Percentiles rank a stretch among this genome's conserved stretches.
These are phyloP conservation scores for Isabelozyma rhagii DNA, from an alignment of 805 yeast genomes.

Conservation along the genomic window DNA sequence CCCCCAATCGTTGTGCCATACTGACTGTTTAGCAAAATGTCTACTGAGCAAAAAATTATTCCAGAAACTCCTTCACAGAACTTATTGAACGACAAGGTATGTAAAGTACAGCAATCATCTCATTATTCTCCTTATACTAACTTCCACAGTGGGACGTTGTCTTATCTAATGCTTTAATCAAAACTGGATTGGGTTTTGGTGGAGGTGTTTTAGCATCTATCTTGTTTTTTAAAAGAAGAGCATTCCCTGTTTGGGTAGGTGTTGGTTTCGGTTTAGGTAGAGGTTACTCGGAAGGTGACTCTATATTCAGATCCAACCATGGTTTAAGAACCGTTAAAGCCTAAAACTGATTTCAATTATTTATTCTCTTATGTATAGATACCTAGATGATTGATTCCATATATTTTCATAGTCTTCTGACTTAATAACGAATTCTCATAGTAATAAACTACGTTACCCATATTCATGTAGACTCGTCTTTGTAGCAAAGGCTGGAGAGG, in stretches of 20 bases:
- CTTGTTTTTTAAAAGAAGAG: slow-evolving; percentile 84
- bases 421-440: too few species aligned
- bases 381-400: not conserved
- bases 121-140: slow-evolving; percentile 1
- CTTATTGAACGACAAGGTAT: slow-evolving; percentile 56
- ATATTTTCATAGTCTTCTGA: too few species aligned
- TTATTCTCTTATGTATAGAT: not conserved
- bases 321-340: slow-evolving; percentile 76
- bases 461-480: too few species aligned
- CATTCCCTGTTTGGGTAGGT: slow-evolving; percentile 98
- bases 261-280: slow-evolving; percentile 97
- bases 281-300: slow-evolving; percentile 98
- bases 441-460: too few species aligned
- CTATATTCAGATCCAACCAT: slow-evolving; percentile 80
- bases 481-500: too few species aligned
- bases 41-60: slow-evolving; percentile 31
- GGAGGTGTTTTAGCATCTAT: slow-evolving; percentile 94
- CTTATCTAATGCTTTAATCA: slow-evolving; percentile 87
- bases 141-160: slow-evolving; percentile 81
- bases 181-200: slow-evolving; percentile 95
- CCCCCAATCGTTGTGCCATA: too few species aligned
- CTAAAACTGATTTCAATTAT: slow-evolving; percentile 21
- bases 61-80: slow-evolving; percentile 43
- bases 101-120: slow-evolving; percentile 7
- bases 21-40: slow-evolving; percentile 7